Evolutionary conservation across 2,329 filamentous ascomycete species (phyloP).

Genomic region (Phaeosphaeriaceae sp.): DNA sequence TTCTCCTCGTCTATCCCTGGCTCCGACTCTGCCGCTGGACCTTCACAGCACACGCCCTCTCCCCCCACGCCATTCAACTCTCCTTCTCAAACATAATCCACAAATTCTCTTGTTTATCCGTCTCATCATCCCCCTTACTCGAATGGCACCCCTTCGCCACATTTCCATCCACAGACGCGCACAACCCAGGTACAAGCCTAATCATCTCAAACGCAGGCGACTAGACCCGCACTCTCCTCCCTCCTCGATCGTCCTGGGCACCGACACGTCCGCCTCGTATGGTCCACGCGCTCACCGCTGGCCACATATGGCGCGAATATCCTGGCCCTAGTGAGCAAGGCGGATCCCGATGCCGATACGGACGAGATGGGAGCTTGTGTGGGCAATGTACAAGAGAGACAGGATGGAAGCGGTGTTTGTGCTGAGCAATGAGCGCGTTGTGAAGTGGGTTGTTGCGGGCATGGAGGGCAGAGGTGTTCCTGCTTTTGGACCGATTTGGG

Average conservation of each 20-base stretch:
- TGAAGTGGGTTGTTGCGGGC: conserved; percentile 71
- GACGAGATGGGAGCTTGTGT: conserved; percentile 61
- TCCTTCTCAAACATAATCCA: conserved; percentile 50
- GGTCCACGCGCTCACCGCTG: conserved; percentile 68
- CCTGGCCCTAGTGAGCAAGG: conserved; percentile 60
- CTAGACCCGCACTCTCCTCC: conserved; percentile 55
- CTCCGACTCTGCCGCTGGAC: conserved; percentile 70
- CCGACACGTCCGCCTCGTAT: conserved; percentile 67
- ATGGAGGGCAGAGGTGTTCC: conserved; percentile 70
- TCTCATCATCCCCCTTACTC: conserved; percentile 34
- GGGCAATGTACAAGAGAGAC: conserved; percentile 55
- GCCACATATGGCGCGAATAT: conserved; percentile 67
- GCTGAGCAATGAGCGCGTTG: conserved; percentile 73
- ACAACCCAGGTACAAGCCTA: conserved; percentile 35
- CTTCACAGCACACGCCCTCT: conserved; percentile 71
- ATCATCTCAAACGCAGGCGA: conserved; percentile 46
- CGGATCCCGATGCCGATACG: conserved; percentile 70
- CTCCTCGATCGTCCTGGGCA: conserved; percentile 59
- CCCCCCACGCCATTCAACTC: conserved; percentile 73
- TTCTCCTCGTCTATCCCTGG: conserved; percentile 75
- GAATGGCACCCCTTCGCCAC: conserved; percentile 50
- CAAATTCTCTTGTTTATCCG: conserved; percentile 40
- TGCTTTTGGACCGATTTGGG: conserved; percentile 77
- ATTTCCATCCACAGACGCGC: conserved; percentile 30
- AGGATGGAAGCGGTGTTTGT: conserved; percentile 73